Conservation (phyloP, 495 filamentous ascomycete genomes). For the Penicillium longicatenatum region DNA sequence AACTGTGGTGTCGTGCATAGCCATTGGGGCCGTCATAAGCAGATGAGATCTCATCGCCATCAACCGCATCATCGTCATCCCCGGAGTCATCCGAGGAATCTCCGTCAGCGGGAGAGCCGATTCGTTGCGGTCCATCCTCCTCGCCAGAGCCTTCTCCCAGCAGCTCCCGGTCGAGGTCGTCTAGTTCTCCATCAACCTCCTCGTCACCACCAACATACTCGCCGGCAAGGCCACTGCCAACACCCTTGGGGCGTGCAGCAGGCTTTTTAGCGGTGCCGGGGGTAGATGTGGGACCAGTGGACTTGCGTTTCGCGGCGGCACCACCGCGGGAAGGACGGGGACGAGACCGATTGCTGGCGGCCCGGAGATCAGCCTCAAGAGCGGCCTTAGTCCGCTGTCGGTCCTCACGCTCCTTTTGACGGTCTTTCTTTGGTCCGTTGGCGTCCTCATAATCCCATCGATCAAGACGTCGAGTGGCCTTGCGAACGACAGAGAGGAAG, state of each 20-base stretch:
- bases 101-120: conserved; percentile 25
- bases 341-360: conserved; percentile 23
- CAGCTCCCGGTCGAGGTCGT: conserved; percentile 55
- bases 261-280: conserved; percentile 29
- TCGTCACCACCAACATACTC: conserved; percentile 29
- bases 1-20: conserved; percentile 42
- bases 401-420: conserved; percentile 47
- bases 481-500: conserved; percentile 71
- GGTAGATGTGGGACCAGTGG: conserved; percentile 28
- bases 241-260: conserved; percentile 35
- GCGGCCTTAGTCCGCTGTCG: conserved; percentile 36
- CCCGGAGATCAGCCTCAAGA: conserved; percentile 28
- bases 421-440: conserved; percentile 48
- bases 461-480: conserved; percentile 67
- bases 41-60: conserved; percentile 46
- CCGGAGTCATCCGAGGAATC: conserved; percentile 35
- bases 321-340: conserved; percentile 21
- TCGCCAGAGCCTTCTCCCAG: conserved; percentile 52
- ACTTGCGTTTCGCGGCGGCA: conserved; percentile 41
- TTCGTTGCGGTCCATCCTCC: conserved; percentile 35
- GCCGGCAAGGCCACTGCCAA: conserved; percentile 28
- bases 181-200: conserved; percentile 46
- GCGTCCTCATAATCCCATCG: conserved; percentile 67
- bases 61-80: conserved; percentile 36
- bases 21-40: conserved; percentile 44